phyloP scores from a whole-genome alignment of 805 yeast genomes.

The Lipomyces orientalis region DNA sequence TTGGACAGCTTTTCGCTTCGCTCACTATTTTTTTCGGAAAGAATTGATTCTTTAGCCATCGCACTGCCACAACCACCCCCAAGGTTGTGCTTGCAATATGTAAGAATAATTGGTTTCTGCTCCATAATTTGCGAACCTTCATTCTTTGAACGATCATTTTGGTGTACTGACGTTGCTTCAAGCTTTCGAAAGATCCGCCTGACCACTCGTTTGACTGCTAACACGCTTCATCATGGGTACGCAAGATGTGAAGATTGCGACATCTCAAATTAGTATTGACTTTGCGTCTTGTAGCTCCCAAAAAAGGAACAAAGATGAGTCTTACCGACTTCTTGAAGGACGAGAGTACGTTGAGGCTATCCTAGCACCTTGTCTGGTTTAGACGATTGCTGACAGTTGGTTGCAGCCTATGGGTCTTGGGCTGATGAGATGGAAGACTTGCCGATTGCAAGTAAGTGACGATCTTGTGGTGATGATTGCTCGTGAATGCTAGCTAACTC shows the following conservation, averaged over 20 bases:
- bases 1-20: background rate
- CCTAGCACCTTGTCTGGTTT: background rate
- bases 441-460: slow-evolving; percentile 33
- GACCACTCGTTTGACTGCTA: slow-evolving; percentile 16
- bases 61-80: background rate
- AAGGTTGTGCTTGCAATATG: background rate
- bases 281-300: slow-evolving; percentile 12
- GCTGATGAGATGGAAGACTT: slow-evolving; percentile 39
- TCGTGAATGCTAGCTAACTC: slow-evolving; percentile 1
- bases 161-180: background rate
- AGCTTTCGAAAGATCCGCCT: background rate
- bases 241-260: background rate
- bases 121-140: background rate
- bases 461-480: background rate
- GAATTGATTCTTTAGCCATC: background rate
- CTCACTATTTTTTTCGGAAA: background rate
- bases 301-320: slow-evolving; percentile 35
- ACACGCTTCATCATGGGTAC: slow-evolving; percentile 24
- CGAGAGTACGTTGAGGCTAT: slow-evolving; percentile 22
- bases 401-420: slow-evolving; percentile 34
- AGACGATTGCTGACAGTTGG: background rate
- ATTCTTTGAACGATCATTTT: background rate
- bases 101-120: background rate
- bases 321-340: slow-evolving; percentile 32
- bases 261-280: background rate